These are phyloP conservation scores for Lathyrus sativus DNA, from an alignment of 306 rosid genomes.

Conservation along the genomic window DNA sequence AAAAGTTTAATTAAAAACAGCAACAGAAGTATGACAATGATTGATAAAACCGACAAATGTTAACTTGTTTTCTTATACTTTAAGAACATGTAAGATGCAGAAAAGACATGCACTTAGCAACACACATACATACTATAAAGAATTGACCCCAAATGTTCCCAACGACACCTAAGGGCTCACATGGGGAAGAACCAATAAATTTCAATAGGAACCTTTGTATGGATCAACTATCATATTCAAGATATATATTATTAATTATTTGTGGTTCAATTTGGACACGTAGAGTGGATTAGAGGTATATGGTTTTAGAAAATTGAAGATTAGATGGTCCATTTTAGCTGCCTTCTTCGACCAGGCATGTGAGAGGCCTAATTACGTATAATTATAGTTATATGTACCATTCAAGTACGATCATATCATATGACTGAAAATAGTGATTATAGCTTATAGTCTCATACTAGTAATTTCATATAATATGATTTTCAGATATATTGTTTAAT, in stretches of 20 bases:
- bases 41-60: slow-evolving; percentile 39
- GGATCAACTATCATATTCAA: slow-evolving; percentile 27
- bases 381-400: slow-evolving; percentile 18
- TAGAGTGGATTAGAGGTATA: slow-evolving; percentile 37
- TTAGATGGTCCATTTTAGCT: slow-evolving; percentile 42
- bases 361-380: slow-evolving; percentile 43
- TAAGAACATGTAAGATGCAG: slow-evolving; percentile 20
- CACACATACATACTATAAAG: slow-evolving; percentile 22
- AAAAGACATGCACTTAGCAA: slow-evolving; percentile 25
- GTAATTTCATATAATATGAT: not conserved
- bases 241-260: not conserved
- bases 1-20: not conserved
- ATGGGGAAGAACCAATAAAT: slow-evolving; percentile 40
- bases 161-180: slow-evolving; percentile 42
- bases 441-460: not conserved
- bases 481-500: too few relatives aligned
- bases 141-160: slow-evolving; percentile 56
- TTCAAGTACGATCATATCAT: slow-evolving; percentile 9
- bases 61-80: slow-evolving; percentile 29
- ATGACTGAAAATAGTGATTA: not conserved
- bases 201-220: slow-evolving; percentile 21
- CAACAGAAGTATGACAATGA: slow-evolving; percentile 14
- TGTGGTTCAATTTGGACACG: slow-evolving; percentile 28
- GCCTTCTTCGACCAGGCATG: slow-evolving; percentile 43
- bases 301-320: slow-evolving; percentile 30